These are phyloP conservation scores for Acacia concinna DNA, from an alignment of 331 rosid species.

Conservation along the genomic window DNA sequence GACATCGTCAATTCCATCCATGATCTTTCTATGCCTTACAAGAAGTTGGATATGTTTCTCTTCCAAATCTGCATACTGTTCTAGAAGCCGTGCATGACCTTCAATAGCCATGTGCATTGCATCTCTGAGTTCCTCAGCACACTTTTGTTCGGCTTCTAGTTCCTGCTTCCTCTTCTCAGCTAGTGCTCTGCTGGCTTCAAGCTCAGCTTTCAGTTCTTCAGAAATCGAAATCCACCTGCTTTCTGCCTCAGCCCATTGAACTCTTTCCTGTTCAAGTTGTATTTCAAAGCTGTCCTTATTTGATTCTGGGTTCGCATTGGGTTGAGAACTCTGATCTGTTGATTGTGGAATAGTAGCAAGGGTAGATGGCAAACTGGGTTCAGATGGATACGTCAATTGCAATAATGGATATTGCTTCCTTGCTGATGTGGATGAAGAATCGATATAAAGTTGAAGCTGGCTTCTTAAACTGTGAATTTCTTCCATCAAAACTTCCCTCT, in stretches of 20 bases:
- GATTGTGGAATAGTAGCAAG: slow-evolving; percentile 66
- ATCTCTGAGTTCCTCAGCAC: slow-evolving; percentile 83
- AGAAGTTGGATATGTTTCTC: slow-evolving; percentile 88
- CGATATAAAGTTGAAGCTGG: slow-evolving; percentile 84
- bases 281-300: slow-evolving; percentile 47
- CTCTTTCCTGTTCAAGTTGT: slow-evolving; percentile 74
- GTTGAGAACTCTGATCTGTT: slow-evolving; percentile 49
- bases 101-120: slow-evolving; percentile 88
- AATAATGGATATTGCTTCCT: slow-evolving; percentile 60
- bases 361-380: slow-evolving; percentile 50
- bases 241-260: slow-evolving; percentile 83
- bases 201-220: slow-evolving; percentile 86
- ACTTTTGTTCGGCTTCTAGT: slow-evolving; percentile 79
- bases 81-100: slow-evolving; percentile 87
- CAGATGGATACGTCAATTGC: slow-evolving; percentile 61
- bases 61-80: slow-evolving; percentile 96
- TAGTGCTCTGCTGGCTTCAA: slow-evolving; percentile 67
- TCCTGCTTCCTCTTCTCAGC: slow-evolving; percentile 69
- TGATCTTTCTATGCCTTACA: slow-evolving; percentile 82
- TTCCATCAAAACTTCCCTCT: slow-evolving; percentile 92
- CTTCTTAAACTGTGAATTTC: slow-evolving; percentile 88
- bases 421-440: slow-evolving; percentile 56
- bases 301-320: slow-evolving; percentile 49
- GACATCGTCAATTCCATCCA: slow-evolving; percentile 88
- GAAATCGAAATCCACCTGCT: slow-evolving; percentile 88